Percentiles rank a stretch among this genome's conserved stretches.
Evolutionary conservation across 495 filamentous ascomycete genomes (phyloP).

Genomic region (Lindgomyces ingoldianus): DNA sequence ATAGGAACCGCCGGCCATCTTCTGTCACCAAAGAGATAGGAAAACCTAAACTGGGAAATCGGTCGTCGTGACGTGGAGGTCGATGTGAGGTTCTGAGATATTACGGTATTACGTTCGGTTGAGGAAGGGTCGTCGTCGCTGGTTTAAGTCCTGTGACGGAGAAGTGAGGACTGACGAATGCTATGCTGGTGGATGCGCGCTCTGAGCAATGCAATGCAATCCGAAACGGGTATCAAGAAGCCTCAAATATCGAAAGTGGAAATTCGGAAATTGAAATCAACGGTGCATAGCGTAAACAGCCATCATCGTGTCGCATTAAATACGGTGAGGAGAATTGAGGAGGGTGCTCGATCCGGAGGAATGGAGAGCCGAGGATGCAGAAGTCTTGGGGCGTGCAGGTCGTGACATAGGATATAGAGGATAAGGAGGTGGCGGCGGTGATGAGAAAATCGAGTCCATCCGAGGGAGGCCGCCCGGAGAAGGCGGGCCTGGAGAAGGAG

Average conservation of each 20-base stretch:
- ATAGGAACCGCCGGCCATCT: constrained; percentile 23
- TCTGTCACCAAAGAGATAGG: constrained; percentile 9
- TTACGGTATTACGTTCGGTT: constrained; percentile 26
- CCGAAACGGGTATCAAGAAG: constrained; percentile 33
- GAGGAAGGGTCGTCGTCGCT: neutral
- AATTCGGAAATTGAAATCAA: constrained; percentile 31
- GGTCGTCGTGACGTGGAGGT: constrained; percentile 17
- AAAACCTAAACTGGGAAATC: constrained; percentile 16
- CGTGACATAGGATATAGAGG: constrained; percentile 7
- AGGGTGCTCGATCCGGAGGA: constrained; percentile 30
- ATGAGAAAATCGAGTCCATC: neutral
- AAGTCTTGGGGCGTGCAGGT: constrained; percentile 9
- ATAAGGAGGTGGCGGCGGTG: neutral
- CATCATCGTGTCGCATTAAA: constrained; percentile 37
- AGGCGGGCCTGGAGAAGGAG: constrained; percentile 14
- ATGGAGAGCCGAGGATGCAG: neutral
- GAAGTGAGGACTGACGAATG: neutral
- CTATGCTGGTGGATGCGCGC: constrained; percentile 22
- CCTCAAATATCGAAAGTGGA: constrained; percentile 16
- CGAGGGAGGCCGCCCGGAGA: constrained; percentile 2
- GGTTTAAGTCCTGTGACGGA: constrained; percentile 3
- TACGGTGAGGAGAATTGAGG: constrained; percentile 22
- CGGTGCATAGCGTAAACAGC: constrained; percentile 29
- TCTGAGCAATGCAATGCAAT: constrained; percentile 33
- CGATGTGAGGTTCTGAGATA: constrained; percentile 9